Evolutionary conservation across 2,329 filamentous ascomycete species (phyloP), one percentile per base, ranked within the genome.

Genomic region (Pseudopithomyces chartarum): DNA sequence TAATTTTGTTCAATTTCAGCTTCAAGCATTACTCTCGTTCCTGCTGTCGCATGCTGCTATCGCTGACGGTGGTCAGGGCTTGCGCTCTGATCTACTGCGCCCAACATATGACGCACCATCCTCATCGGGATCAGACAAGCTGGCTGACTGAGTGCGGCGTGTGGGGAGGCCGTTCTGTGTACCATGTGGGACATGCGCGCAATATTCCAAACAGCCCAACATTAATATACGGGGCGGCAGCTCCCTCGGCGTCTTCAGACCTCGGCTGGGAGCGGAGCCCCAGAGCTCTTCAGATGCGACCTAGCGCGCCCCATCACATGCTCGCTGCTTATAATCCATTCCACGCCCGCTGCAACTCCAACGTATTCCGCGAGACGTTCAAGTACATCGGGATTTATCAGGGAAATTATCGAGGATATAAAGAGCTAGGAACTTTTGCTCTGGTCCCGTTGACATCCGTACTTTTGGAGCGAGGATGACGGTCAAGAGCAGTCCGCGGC

Each of bases 161-260:
- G 12, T 46, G 43, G 19, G 11, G 17, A 33, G n/a, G 17, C 10
- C 11, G 26, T n/a, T n/a, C n/a, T 17, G 17, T 12, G 6, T 33
- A 47, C 26, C 17, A 19, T 20, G 26, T 29, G 12, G 15, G 19
- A 23, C 19, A 22, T 22, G 32, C 45, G 45, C 29, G n/a, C 29
- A 20, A 32, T 36, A 47, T 47, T 45, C 8, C 32, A 36, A 13
- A 32, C 32, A 34, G 33, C 29, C 17, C 12, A 23, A 15, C 13
- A 26, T n/a, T 38, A 19, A 20, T 32, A 33, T 26, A 26, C 43
- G 23, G 43, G 6, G 43, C 13, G 32, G 17, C 23, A 11, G 32
- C 45, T 48, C 19, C 45, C 32, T 48, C 45, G 45, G 45, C 32
- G 45, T 36, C 32, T 15, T 48, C 11, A 38, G 45, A 48, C 45